These are phyloP conservation scores for Cryptococcus sp. DNA, from an alignment of 1,284 basidiomycete species.

Conservation along the genomic window DNA sequence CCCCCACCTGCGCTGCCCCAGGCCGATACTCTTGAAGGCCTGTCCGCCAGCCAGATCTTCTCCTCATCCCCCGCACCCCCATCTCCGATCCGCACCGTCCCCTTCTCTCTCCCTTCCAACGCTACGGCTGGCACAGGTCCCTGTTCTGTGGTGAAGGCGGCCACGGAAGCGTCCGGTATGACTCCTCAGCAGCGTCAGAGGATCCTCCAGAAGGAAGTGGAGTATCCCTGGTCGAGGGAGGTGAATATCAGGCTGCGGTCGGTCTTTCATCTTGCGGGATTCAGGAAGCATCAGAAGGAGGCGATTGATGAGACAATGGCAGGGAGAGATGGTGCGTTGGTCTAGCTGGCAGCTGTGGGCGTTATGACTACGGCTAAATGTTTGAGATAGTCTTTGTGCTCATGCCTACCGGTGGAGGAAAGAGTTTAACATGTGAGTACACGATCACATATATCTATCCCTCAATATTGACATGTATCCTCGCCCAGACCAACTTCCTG, in stretches of 20 bases:
- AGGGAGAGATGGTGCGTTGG: conserved; percentile 60
- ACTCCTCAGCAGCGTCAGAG: neutral
- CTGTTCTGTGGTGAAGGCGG: neutral
- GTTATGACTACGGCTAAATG: neutral
- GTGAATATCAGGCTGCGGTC: conserved; percentile 61
- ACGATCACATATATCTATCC: neutral
- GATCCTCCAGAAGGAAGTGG: conserved; percentile 26
- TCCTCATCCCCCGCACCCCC: conserved; percentile 16
- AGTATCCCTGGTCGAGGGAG: conserved; percentile 57
- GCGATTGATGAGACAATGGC: conserved; percentile 75
- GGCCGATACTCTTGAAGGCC: conserved; percentile 12
- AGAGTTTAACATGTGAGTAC: conserved; percentile 70
- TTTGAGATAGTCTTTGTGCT: conserved; percentile 69
- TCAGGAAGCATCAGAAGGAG: conserved; percentile 81
- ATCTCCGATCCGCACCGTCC: conserved; percentile 3
- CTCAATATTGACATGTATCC: neutral
- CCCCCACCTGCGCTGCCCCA: too few relatives aligned
- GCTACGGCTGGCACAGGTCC: conserved; percentile 1
- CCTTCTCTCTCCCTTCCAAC: conserved; percentile 15
- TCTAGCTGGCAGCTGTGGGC: neutral
- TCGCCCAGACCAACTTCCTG: conserved; percentile 66
- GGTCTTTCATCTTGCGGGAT: conserved; percentile 66
- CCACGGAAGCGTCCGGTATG: conserved; percentile 1
- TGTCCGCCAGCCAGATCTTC: conserved; percentile 25
- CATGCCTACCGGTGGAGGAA: conserved; percentile 96